Evolutionary conservation across 225 moss, liverwort and hornwort species (phyloP).

Genomic region (Polytrichum commune): DNA sequence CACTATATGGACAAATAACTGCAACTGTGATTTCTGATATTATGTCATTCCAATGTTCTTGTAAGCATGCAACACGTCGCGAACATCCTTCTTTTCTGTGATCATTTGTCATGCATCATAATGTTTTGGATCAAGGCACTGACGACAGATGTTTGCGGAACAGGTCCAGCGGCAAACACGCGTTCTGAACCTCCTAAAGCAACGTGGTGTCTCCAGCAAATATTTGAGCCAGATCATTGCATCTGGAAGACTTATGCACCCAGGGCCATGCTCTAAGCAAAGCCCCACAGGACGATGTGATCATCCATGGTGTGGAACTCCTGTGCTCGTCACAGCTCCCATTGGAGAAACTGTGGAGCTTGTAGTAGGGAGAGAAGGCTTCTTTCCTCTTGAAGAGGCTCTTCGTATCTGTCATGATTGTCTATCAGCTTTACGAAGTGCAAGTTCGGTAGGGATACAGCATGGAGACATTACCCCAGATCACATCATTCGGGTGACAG

Average conservation of each 20-base stretch:
- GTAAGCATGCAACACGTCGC: too few species aligned
- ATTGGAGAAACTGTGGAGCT: conserved; percentile 84
- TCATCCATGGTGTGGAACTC: conserved; percentile 98
- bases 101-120: too few species aligned
- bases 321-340: conserved; percentile 91
- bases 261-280: conserved; percentile 90
- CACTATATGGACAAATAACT: too few species aligned
- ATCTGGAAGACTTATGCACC: conserved; percentile 95
- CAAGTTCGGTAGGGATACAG: conserved; percentile 76
- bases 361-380: conserved; percentile 84
- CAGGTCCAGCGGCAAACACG: conserved; percentile 96
- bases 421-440: conserved; percentile 86
- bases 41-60: too few species aligned
- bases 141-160: conserved; percentile 2
- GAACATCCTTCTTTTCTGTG: too few species aligned
- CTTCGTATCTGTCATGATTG: conserved; percentile 93
- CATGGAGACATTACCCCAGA: conserved; percentile 98
- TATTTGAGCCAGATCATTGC: conserved; percentile 90
- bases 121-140: background rate
- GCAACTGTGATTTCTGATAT: too few species aligned
- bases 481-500: conserved; percentile 91
- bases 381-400: conserved; percentile 84
- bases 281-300: conserved; percentile 92
- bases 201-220: conserved; percentile 80
- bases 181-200: conserved; percentile 91